Evolutionary conservation across 441 rosid species (phyloP), one percentile per base, ranked within the genome.

Genomic region (Codiaeum variegatum): DNA sequence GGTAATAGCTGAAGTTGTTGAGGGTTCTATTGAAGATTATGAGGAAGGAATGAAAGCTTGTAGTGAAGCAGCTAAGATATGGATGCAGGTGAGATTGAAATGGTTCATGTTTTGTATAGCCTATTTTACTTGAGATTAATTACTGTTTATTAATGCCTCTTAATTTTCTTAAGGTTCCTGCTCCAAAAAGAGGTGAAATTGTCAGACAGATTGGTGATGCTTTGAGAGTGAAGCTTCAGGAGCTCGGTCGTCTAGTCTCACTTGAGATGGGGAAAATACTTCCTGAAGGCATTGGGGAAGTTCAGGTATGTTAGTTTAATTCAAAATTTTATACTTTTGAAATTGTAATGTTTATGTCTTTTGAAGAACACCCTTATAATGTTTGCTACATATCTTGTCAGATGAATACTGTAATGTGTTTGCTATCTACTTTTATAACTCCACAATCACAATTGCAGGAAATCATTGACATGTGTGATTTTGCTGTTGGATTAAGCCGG

Each of bases 261-360:
- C 90, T 92, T 66, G 99, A 95, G 86, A 93, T 95, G 99, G 99
- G 99, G 58, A 95, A 95, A 80, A 91, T 91, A 70, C 89, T 93
- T 59, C 90, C 99, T 5, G 98, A 95, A 85, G 99, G 98, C 80
- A 84, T 95, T 10, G 99, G 98, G 36, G 99, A 95, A 86, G 98
- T 95, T 78, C 98, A 95, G 74, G 99, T 92, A 79, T 82, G 78
- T 74, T 24, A 8, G 18, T n/a, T 67, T 34, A 15, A 5, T 40
- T 59, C 6, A n/a, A 42, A 36, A 3, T 42, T 54, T 40, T 38
- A 56, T 44, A n/a, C 40, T 5, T 42, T 69, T 21, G 32, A 23
- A 42, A 40, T 49, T 67, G 61, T 54, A 19, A 29, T 62, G 2
- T 11, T 70, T 42, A 10, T 52, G 15, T 6, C 28, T 26, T 21